Percentiles rank a stretch among this genome's conserved stretches.
Evolutionary conservation across 208 protist species (phyloP).

Genomic region (Jaenimonas drosophilae): DNA sequence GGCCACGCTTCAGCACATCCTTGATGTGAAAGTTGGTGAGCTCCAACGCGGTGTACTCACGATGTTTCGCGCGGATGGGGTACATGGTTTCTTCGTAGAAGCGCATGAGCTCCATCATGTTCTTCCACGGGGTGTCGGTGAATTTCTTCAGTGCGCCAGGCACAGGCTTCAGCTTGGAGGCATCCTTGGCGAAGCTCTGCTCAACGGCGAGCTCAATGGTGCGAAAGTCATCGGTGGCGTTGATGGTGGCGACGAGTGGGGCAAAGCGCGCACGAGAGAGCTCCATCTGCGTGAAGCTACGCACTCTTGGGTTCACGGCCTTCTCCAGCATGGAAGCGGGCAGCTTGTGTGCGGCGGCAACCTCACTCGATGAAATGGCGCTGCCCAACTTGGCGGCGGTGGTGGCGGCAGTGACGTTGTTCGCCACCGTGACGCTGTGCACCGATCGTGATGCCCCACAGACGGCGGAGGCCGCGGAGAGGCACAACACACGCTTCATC

Average conservation of each 20-base stretch:
- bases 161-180: constrained; percentile 21
- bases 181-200: constrained; percentile 12
- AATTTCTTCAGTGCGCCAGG: constrained; percentile 59
- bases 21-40: constrained; percentile 80
- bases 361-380: constrained; percentile 24
- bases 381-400: constrained; percentile 32
- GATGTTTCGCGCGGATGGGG: constrained; percentile 41
- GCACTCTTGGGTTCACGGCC: constrained; percentile 30
- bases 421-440: constrained; percentile 38
- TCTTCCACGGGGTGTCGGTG: constrained; percentile 46
- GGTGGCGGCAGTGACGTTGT: constrained; percentile 30
- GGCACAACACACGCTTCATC: constrained; percentile 2
- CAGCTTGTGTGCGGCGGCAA: constrained; percentile 39
- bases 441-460: constrained; percentile 12
- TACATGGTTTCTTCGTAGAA: constrained; percentile 85
- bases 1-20: constrained; percentile 81
- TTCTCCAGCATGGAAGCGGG: constrained; percentile 36
- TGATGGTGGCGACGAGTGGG: constrained; percentile 45
- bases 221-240: constrained; percentile 39
- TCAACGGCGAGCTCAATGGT: constrained; percentile 48
- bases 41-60: constrained; percentile 47
- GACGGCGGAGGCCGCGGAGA: background rate
- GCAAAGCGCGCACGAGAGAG: constrained; percentile 50
- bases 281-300: constrained; percentile 59
- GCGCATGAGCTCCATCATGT: constrained; percentile 29